Evolutionary conservation across 164 flowering plant species (phyloP), one percentile per base, ranked within the genome.

Genomic region (Umbilicus rupestris): DNA sequence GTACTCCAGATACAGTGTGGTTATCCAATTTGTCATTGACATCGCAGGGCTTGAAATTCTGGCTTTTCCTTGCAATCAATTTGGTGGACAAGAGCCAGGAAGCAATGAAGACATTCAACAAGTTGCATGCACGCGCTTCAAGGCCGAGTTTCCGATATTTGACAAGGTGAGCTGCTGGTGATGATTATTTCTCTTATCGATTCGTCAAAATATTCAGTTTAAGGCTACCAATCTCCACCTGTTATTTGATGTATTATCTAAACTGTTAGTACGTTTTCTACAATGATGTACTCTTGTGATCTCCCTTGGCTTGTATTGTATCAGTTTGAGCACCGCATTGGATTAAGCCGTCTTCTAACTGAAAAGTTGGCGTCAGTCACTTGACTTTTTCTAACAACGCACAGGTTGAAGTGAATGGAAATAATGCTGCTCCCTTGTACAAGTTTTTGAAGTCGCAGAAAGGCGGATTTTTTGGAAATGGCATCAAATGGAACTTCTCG

Each of bases 31-130:
- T 49, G 31, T 65, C 31, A 47, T 29, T 19, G 42, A 9, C 46
- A 12, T 66, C 15, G 52, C 76, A 93, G 98, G 90, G 42, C 78
- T 93, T 64, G 96, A 90, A 80, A 87, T 93, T 41, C 74, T 90
- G 71, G 97, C 97, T 68, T 93, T 93, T 78, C 98, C 98, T 64
- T 93, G 97, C 87, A 93, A 93, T 75, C 98, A 93, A 79, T 93
- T 93, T 77, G 80, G 66, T 5, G 77, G 84, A 37, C 97, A 93
- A 81, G 98, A 90, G 68, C 98, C 96, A 0, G 98, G 97, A 71
- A 87, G 50, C 58, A 87, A 81, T 73, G 90, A 88, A 64, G 84
- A 88, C 70, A 87, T 87, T 66, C 78, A 80, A 71, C 84, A 88
- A 68, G 63, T 76, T 68, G 94, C 57, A 7, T 88, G 98, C 83